phyloP scores from a whole-genome alignment of 1,284 basidiomycete species.

The Moniliella sp. region DNA sequence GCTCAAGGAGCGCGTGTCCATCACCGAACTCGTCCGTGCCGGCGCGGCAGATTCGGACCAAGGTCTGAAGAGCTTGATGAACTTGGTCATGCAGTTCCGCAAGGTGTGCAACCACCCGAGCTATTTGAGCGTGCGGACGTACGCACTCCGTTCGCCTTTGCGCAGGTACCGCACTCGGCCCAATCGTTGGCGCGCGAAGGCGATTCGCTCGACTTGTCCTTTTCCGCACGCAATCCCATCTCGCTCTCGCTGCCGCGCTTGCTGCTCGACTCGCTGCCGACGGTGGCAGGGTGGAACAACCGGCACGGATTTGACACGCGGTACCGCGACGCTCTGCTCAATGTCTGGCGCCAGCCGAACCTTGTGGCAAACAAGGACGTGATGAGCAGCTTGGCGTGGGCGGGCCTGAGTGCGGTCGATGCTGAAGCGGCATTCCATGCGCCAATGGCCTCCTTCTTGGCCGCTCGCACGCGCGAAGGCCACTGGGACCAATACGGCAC shows the following conservation, averaged over 20 bases:
- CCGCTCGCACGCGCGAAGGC: constrained; percentile 37
- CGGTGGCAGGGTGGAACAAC: constrained; percentile 46
- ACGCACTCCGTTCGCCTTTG: constrained; percentile 70
- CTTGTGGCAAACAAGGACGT: too few relatives aligned
- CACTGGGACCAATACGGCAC: constrained; percentile 9
- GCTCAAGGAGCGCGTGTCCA: constrained; percentile 73
- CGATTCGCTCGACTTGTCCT: constrained; percentile 58
- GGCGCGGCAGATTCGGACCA: constrained; percentile 66
- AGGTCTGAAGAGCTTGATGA: constrained; percentile 82
- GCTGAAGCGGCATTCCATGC: constrained; percentile 44
- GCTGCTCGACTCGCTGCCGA: constrained; percentile 51
- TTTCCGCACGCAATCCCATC: constrained; percentile 66
- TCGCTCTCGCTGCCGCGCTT: constrained; percentile 54
- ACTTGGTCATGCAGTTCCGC: constrained; percentile 98
- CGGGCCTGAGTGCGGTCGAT: constrained; percentile 46
- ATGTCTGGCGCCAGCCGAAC: constrained; percentile 66
- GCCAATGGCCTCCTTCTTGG: too few relatives aligned
- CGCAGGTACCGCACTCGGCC: constrained; percentile 47
- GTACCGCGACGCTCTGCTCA: constrained; percentile 53
- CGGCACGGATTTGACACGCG: constrained; percentile 44
- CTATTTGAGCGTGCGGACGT: constrained; percentile 94
- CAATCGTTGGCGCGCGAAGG: constrained; percentile 61
- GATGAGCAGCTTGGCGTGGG: constrained; percentile 54
- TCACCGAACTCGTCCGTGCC: constrained; percentile 80
- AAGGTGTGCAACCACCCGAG: constrained; percentile 99